Percentiles rank a stretch among this genome's conserved stretches.
Conservation (phyloP, 768 basidiomycete species). For the Leccinum subgranulosum region DNA sequence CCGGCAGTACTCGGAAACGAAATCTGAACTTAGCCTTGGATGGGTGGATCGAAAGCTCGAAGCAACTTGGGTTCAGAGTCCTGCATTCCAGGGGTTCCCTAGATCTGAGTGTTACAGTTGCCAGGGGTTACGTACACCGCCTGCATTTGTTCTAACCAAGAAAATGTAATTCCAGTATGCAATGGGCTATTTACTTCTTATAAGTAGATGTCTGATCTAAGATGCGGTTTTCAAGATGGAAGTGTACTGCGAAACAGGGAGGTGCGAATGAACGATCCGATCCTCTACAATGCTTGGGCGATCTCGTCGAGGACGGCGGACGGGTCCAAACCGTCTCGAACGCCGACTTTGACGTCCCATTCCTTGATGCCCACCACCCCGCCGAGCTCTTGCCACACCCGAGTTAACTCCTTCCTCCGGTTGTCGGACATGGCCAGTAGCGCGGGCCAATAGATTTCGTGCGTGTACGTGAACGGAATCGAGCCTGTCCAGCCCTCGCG, state of each 20-base stretch:
- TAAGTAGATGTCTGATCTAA: background rate
- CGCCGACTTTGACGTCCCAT: conserved; percentile 64
- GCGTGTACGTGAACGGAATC: conserved; percentile 66
- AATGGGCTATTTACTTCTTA: background rate
- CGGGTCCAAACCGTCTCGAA: conserved; percentile 13
- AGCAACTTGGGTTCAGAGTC: no score
- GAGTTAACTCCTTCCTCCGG: conserved; percentile 46
- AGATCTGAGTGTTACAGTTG: no score
- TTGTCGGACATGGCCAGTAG: conserved; percentile 54
- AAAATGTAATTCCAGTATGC: background rate
- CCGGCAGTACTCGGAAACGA: background rate
- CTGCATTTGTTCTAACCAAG: background rate
- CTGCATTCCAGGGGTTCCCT: no score
- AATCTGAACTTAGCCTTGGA: background rate
- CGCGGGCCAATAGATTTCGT: conserved; percentile 71
- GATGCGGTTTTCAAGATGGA: background rate
- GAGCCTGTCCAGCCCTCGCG: conserved; percentile 67
- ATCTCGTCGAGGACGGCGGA: background rate
- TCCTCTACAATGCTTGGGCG: conserved; percentile 10
- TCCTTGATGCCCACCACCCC: conserved; percentile 71
- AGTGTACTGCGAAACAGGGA: background rate
- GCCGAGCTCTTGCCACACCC: conserved; percentile 67
- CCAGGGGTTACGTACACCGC: no score
- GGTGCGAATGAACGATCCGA: background rate
- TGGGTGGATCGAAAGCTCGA: no score